Evolutionary conservation across 805 yeast species (phyloP), one percentile per base, ranked within the genome.

Genomic region (Saccharomycopsis capsularis): DNA sequence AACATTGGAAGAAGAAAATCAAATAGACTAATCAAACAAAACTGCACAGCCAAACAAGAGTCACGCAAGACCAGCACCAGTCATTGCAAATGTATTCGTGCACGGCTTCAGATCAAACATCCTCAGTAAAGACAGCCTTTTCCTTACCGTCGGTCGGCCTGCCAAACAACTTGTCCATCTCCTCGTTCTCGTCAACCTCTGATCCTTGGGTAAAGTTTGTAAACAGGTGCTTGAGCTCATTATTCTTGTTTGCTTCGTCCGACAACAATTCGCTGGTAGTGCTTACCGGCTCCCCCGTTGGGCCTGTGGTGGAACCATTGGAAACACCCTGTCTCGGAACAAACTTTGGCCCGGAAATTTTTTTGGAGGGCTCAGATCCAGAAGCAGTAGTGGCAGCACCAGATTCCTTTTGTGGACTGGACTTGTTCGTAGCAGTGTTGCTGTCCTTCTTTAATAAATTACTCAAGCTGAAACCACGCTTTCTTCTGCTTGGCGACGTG

Each of bases 161-260:
- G 15, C 44, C 44, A 45, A 45, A 45, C 19, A 38, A 39, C 22
- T 45, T 25, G 29, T 40, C 50, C 40, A 47, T 35, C 32, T 36
- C 46, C 7, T 23, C 29, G 11, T 4, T 15, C 30, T 41, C 46
- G 3, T 47, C 50, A 18, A n/a, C 29, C 21, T 44, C 46, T 19
- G 47, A 42, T 11, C 51, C 53, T 30, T 50, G 53, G 7, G 47
- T 50, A 19, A 50, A 46, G 21, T 50, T 47, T 16, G 44, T 46
- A 34, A 47, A 46, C 19, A 44, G 25, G 25, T 42, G 43, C 21
- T 46, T 27, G 15, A 50, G 21, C 15, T 30, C 48, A 24, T 30
- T 42, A n/a, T 37, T 42, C 36, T 45, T 15, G 23, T 16, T 13
- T 22, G 15, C 19, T 40, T 44, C 18, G 30, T n/a, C 9, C 9